Conservation (phyloP, 202 grass and related monocot species). For the Schoenoplectus tabernaemontani region DNA sequence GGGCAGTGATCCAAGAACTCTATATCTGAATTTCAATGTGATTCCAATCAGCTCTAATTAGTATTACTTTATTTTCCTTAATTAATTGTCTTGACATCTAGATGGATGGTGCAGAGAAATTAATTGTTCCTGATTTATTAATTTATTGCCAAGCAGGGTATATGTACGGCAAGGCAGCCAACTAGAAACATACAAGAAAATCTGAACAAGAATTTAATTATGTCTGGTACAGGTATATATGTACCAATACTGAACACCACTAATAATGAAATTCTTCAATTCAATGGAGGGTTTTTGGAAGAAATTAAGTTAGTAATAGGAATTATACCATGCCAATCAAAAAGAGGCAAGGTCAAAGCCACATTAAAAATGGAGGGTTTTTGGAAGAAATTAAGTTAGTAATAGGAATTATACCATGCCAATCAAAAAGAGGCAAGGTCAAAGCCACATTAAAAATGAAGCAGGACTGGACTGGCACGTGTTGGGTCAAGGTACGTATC, state of each 20-base stretch:
- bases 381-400: background rate
- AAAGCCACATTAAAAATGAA: background rate
- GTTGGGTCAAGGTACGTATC: background rate
- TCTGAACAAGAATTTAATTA: background rate
- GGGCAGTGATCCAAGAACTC: slow-evolving; percentile 43
- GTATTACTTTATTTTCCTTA: background rate
- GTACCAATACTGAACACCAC: background rate
- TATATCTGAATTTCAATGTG: slow-evolving; percentile 16
- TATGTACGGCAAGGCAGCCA: background rate
- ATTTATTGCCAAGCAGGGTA: background rate
- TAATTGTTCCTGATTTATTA: background rate
- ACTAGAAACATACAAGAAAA: background rate
- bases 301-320: background rate
- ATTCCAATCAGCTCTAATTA: background rate
- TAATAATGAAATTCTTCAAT: background rate
- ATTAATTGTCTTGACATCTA: background rate
- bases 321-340: background rate
- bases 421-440: background rate
- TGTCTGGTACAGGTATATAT: background rate
- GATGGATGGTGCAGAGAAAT: background rate
- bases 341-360: background rate
- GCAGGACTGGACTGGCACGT: background rate
- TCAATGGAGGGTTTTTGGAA: background rate
- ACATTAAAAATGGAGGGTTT: background rate
- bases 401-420: background rate